Conservation (phyloP, 2,329 filamentous ascomycete species). For the Cercospora zeina region DNA sequence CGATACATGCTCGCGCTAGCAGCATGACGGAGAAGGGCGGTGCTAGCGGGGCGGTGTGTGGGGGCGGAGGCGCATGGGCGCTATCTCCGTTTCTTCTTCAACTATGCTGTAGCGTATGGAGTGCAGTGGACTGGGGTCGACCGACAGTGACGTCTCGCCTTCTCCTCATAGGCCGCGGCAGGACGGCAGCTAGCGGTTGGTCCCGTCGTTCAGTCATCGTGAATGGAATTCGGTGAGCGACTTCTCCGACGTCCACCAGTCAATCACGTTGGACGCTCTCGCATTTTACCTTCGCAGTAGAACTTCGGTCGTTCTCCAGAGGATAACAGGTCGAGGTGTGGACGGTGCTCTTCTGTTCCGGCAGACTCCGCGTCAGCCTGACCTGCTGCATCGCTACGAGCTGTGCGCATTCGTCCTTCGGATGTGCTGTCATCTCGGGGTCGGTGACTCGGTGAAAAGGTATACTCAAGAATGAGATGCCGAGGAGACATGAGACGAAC, state of each 20-base stretch:
- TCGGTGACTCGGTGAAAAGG: neutral
- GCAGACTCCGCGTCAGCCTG: neutral
- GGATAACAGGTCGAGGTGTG: neutral
- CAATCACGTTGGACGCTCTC: neutral
- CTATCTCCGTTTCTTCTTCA: neutral
- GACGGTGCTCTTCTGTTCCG: neutral
- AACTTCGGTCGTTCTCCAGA: neutral
- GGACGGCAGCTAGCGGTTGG: neutral
- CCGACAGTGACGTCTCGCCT: neutral
- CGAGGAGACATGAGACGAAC: neutral
- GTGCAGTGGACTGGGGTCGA: neutral
- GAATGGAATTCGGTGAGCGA: neutral
- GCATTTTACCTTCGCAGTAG: neutral
- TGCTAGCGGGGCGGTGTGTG: neutral
- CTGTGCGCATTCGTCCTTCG: neutral
- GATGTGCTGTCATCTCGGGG: too few species aligned
- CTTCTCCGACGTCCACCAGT: neutral
- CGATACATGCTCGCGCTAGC: conserved; percentile 54
- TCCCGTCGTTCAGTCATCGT: neutral
- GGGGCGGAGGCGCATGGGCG: neutral
- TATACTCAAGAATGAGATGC: neutral
- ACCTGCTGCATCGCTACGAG: neutral
- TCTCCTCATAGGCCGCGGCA: neutral
- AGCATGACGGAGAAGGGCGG: conserved; percentile 1
- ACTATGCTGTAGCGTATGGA: neutral